Base-by-base conservation (phyloP, 495 filamentous ascomycete genomes). In the Talaromyces stipitatus region DNA sequence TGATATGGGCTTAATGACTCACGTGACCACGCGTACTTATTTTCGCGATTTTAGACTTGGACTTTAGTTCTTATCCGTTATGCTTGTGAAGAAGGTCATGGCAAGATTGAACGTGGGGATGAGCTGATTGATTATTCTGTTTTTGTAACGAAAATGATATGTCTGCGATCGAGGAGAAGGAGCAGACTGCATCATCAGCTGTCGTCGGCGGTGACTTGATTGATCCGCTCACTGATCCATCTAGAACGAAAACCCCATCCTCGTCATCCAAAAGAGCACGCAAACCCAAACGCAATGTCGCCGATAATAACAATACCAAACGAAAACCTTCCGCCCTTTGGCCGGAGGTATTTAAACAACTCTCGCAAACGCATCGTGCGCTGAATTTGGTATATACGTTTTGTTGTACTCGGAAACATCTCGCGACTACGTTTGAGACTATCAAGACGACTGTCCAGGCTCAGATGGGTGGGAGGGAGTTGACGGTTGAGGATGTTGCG, bases 361-460 rank as follows among this genome's bases (percentile, higher is more conserved):
- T 98, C 7, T 82, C 85, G 5, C 85, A 88, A 64, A 88, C 84
- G 0, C 87, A 96, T 66, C 80, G 85, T 54, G 92, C 95, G 6
- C 71, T 98, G 55, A 97, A 96, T 63, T 70, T 97, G 3, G 90
- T 97, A 6, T 95, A 89, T 64, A 97, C 94, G 1, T 97, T 98
- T 70, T 91, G 88, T 69, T 92, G 85, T 64, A 92, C 92, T 7
- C 85, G 95, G 8, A 95, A 95, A 66, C 90, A 96, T 59, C 75
- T 97, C 7, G 85, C 86, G 0, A 97, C 94, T 0, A 96, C 95
- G 0, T 91, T 96, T 63, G 86, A 92, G 22, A 96, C 85, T 38
- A 87, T 98, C 52, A 89, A 86, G 60, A 78, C 83, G 0, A 84
- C 94, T 0, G 92, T 97, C 0, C 91, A 97, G 69, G 81, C 78